phyloP scores from a whole-genome alignment of 345 rosid species.

The Pugionium cornutum region DNA sequence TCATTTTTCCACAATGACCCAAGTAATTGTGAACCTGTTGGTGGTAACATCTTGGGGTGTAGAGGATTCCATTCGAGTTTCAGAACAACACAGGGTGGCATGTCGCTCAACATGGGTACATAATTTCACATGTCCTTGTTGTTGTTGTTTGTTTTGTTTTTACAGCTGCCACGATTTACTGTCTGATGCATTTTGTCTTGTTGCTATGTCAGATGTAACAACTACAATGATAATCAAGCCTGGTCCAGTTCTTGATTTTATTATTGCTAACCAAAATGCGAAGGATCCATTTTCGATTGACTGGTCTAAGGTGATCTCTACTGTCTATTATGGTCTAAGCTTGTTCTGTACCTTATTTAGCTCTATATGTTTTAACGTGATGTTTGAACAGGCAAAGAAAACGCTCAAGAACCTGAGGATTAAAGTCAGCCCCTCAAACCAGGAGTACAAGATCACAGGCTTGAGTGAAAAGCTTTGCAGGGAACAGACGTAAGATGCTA shows the following conservation, averaged over 20 bases:
- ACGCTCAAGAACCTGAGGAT: conserved; percentile 74
- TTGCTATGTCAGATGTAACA: conserved; percentile 61
- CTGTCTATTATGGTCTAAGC: not conserved
- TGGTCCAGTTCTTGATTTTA: conserved; percentile 76
- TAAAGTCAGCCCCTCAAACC: conserved; percentile 66
- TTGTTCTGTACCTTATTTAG: not conserved
- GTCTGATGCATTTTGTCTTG: conserved; percentile 14
- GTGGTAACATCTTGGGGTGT: conserved; percentile 85
- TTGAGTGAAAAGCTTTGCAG: conserved; percentile 65
- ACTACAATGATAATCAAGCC: conserved; percentile 89
- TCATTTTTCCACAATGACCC: conserved; percentile 81
- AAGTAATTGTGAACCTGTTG: conserved; percentile 63
- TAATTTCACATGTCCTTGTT: conserved; percentile 14
- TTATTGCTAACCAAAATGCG: conserved; percentile 64
- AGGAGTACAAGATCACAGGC: conserved; percentile 82
- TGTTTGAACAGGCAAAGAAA: conserved; percentile 62
- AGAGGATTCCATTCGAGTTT: conserved; percentile 87
- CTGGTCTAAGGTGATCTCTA: conserved; percentile 68
- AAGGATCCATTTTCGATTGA: conserved; percentile 62
- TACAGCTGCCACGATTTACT: not conserved
- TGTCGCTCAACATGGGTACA: conserved; percentile 84
- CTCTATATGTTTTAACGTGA: not conserved
- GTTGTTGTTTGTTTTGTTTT: conserved; percentile 8
- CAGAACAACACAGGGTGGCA: conserved; percentile 79
- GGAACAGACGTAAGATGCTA: conserved; percentile 50